Conservation (phyloP, 805 yeast species). For the Maudiozyma serrabonitensis region DNA sequence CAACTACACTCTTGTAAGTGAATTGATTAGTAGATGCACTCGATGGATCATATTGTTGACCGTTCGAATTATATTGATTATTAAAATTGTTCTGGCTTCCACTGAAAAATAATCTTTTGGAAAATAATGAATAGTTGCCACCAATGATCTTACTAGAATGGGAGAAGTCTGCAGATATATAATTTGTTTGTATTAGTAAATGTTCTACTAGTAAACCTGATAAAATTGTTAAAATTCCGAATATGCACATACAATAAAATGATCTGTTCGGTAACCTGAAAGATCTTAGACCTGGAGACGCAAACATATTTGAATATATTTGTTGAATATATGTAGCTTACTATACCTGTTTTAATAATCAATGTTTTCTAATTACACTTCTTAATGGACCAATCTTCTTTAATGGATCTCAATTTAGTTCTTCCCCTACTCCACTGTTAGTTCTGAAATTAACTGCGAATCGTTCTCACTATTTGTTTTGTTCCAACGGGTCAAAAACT, state of each 20-base stretch:
- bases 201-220: conserved; percentile 8
- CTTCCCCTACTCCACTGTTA: too few species aligned
- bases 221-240: conserved; percentile 6
- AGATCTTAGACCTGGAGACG: conserved; percentile 9
- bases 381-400: too few species aligned
- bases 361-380: too few species aligned
- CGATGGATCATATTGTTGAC: conserved; percentile 1
- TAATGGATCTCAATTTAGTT: too few species aligned
- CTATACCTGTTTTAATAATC: too few species aligned
- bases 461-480: too few species aligned
- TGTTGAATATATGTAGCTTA: too few species aligned
- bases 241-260: conserved; percentile 17
- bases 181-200: conserved; percentile 11
- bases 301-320: conserved; percentile 8
- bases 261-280: conserved; percentile 6
- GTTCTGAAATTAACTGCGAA: too few species aligned
- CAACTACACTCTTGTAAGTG: conserved; percentile 51
- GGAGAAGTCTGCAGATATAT: conserved; percentile 3
- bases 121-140: conserved; percentile 6
- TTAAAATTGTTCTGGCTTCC: conserved; percentile 4
- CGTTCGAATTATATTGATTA: not conserved
- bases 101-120: conserved; percentile 15
- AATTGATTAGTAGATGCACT: conserved; percentile 14
- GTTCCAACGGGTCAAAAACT: too few species aligned
- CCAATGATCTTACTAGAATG: conserved; percentile 3